These are phyloP conservation scores for Neckera pumila DNA, from an alignment of 225 moss, liverwort and hornwort species.

Conservation along the genomic window DNA sequence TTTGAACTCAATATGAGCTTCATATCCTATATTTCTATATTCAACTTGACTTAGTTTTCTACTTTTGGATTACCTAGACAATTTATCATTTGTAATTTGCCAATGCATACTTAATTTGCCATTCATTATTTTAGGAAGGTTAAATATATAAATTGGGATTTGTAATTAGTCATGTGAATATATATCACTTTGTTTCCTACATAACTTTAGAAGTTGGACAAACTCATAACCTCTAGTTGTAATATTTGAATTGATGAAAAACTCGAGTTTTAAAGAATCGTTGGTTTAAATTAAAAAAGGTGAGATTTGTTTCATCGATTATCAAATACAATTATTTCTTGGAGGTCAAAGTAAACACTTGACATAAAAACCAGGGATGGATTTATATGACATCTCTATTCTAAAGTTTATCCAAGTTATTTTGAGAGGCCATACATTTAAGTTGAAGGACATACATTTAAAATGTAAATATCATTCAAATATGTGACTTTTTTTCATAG, in stretches of 20 bases:
- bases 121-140: background rate
- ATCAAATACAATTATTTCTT: background rate
- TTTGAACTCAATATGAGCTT: background rate
- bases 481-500: background rate
- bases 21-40: rapidly evolving
- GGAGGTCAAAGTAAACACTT: background rate
- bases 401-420: no score
- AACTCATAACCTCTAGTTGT: no score
- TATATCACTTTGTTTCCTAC: background rate
- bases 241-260: background rate
- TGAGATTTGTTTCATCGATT: background rate
- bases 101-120: background rate
- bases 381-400: background rate
- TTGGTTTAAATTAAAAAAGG: background rate
- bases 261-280: background rate
- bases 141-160: background rate
- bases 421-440: no score
- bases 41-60: background rate
- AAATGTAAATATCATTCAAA: background rate
- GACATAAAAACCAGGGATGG: background rate
- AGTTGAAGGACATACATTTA: background rate
- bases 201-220: background rate
- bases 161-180: background rate
- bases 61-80: background rate
- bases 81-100: background rate